These are phyloP conservation scores for Ogataea populi-albae DNA, from an alignment of 805 yeast genomes.

Conservation along the genomic window DNA sequence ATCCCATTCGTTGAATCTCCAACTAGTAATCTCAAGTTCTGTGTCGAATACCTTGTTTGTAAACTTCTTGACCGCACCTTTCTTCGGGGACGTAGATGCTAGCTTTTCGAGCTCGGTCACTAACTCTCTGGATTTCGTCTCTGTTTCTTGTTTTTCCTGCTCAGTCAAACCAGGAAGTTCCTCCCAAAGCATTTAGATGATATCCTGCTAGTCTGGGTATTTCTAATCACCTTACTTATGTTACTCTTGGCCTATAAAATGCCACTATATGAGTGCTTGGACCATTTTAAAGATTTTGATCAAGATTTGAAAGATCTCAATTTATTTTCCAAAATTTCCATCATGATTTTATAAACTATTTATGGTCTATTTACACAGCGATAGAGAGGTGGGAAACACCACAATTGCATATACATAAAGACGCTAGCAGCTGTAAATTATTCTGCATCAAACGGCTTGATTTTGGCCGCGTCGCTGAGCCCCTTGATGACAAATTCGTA, in stretches of 20 bases:
- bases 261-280: too few species aligned
- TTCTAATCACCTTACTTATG: too few species aligned
- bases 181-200: too few species aligned
- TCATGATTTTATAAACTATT: too few species aligned
- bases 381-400: too few species aligned
- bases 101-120: conserved; percentile 14
- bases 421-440: conserved; percentile 1
- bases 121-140: conserved; percentile 11
- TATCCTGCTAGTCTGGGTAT: too few species aligned
- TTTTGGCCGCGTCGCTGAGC: conserved; percentile 28
- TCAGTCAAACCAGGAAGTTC: background rate
- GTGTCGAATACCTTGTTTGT: conserved; percentile 23
- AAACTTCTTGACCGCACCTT: conserved; percentile 27
- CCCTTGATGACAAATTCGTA: conserved; percentile 56
- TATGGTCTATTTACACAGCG: too few species aligned
- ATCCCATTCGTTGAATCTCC: conserved; percentile 94
- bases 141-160: background rate
- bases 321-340: too few species aligned
- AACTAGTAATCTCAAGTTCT: conserved; percentile 34
- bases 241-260: too few species aligned
- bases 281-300: too few species aligned
- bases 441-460: conserved; percentile 31
- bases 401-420: background rate
- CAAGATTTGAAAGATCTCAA: too few species aligned
- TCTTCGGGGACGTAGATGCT: conserved; percentile 10